Base-by-base conservation (phyloP, 805 yeast genomes). In the Nakazawaea sp. region DNA sequence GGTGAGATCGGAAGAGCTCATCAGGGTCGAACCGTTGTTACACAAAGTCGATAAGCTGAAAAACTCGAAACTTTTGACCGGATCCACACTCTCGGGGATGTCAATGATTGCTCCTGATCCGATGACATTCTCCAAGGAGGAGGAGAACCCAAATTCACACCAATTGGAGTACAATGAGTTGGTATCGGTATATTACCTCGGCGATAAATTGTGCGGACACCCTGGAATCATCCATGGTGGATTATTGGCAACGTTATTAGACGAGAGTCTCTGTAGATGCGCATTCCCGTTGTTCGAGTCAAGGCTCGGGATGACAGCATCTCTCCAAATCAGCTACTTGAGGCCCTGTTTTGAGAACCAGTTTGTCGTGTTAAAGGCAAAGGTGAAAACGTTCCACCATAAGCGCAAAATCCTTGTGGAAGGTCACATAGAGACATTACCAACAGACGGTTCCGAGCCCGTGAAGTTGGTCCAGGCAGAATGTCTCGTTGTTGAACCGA, bases 181-280 rank as follows among this genome's bases (percentile, higher is more conserved):
- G 35, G 49, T 70, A 3, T 64, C 66, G 11, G 60, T 70, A 43
- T 69, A 68, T 48, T 67, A 63, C 38, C 46, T 72, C 20, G 78
- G 78, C 4, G 55, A 56, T 12, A 51, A 61, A 39, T 46, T 73
- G 30, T 55, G 69, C 1, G 67, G 74, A 27, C 69, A 68, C 38
- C 70, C 66, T 38, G 73, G 74, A 30, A 61, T 67, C 32, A 59
- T 73, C 28, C 79, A 73, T 47, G 74, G 74, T 36, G 79, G 79
- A 1, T 59, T 72, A 13, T 55, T 70, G n/a, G 64, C 76, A 4
- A 70, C 78, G 4, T 54, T 73, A 6, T 49, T 73, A 9, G 79
- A 73, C 45, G 79, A 72, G 47, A 72, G 68, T 3, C 58, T 72
- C 35, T 71, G 75, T 40, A 49, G 63, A n/a, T 68, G 71, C 33